Percentiles rank a stretch among this genome's conserved stretches.
Evolutionary conservation across 2,329 filamentous ascomycete genomes (phyloP).

Genomic region (Westerdykella ornata): DNA sequence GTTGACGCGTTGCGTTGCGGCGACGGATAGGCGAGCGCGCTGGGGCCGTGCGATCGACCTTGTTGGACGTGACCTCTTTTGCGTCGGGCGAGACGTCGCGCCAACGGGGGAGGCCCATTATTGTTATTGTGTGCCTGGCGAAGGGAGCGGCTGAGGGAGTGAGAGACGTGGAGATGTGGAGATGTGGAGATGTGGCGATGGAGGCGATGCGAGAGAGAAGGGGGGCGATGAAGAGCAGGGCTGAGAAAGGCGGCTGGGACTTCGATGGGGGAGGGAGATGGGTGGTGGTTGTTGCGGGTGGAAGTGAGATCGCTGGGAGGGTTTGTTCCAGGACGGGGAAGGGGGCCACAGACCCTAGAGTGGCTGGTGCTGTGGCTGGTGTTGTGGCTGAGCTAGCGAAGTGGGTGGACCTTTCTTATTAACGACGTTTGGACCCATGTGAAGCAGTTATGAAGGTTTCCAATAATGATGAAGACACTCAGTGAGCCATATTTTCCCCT

Average conservation of each 20-base stretch:
- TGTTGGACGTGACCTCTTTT: slow-evolving; percentile 39
- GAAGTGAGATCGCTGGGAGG: too few relatives aligned
- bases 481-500: too few relatives aligned
- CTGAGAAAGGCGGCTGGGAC: slow-evolving; percentile 10
- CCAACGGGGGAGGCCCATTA: slow-evolving; percentile 51
- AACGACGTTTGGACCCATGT: too few relatives aligned
- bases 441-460: too few relatives aligned
- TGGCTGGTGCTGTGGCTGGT: too few relatives aligned
- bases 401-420: too few relatives aligned
- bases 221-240: slow-evolving; percentile 9
- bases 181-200: slow-evolving; percentile 12
- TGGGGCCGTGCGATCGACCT: slow-evolving; percentile 48
- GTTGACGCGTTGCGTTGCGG: slow-evolving; percentile 17
- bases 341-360: too few relatives aligned
- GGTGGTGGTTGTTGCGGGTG: too few relatives aligned
- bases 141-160: slow-evolving; percentile 10
- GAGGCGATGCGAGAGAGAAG: slow-evolving; percentile 15
- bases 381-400: too few relatives aligned
- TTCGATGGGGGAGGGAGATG: not conserved
- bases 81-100: slow-evolving; percentile 47
- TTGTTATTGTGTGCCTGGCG: slow-evolving; percentile 13
- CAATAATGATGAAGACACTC: too few relatives aligned
- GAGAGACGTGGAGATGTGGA: slow-evolving; percentile 6
- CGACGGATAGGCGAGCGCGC: slow-evolving; percentile 55
- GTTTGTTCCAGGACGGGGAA: too few relatives aligned